Evolutionary conservation across 805 yeast genomes (phyloP).

Genomic region (Metschnikowia vanudenii): DNA sequence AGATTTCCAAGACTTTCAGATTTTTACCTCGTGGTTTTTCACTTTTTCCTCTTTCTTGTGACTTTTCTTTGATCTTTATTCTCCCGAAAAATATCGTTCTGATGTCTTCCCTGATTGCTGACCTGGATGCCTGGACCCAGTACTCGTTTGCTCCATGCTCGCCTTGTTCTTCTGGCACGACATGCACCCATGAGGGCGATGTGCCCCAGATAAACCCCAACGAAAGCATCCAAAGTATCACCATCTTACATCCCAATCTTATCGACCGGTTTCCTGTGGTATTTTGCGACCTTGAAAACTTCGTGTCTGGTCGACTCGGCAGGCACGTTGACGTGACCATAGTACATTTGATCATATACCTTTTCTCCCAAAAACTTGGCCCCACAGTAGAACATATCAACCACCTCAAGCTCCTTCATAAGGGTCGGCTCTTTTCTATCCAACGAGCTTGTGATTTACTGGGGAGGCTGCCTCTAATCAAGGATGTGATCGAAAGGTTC

Average conservation of each 20-base stretch:
- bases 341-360: constrained; percentile 16
- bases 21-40: too few species aligned
- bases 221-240: neutral
- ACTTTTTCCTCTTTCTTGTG: neutral
- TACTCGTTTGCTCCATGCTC: constrained; percentile 18
- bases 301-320: constrained; percentile 3
- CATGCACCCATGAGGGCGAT: neutral
- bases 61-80: neutral
- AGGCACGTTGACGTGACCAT: constrained; percentile 2
- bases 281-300: constrained; percentile 10
- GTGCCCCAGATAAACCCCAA: neutral
- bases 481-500: constrained; percentile 6
- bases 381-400: constrained; percentile 8
- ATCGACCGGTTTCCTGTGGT: constrained; percentile 10
- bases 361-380: constrained; percentile 8
- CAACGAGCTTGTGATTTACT: constrained; percentile 11
- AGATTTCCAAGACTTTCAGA: too few species aligned
- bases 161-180: constrained; percentile 13
- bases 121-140: constrained; percentile 6
- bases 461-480: constrained; percentile 7
- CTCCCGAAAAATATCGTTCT: neutral
- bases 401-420: constrained; percentile 17
- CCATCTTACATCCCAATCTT: constrained; percentile 17
- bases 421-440: constrained; percentile 14
- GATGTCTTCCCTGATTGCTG: neutral